Evolutionary conservation across 2,329 filamentous ascomycete species (phyloP), one percentile per base, ranked within the genome.

Genomic region (Pseudocercospora cruenta): DNA sequence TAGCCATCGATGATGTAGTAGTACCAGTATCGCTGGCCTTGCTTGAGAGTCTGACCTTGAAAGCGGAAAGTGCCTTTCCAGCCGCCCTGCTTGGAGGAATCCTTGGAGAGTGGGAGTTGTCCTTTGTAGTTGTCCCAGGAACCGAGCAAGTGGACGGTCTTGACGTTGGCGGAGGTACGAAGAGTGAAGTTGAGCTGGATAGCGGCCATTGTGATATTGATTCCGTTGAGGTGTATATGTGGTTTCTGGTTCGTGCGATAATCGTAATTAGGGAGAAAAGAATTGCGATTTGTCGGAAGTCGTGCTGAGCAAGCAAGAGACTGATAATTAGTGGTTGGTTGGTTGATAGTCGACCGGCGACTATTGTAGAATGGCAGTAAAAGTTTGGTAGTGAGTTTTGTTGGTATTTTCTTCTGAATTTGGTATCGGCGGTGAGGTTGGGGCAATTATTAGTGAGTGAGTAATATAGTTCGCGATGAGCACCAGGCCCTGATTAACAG

Each of bases 1-100:
- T 97, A 97, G 75, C 95, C 95, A 81, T 99, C 95, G 81, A 98
- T 95, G 89, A 98, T 97, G 87, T 97, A 99, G 89, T 99, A 99
- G 90, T 98, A 99, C 95, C 95, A 99, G 89, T 98, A 98, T 79
- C 94, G 90, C 80, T 92, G 89, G 79, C 94, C 93, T 75, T 92
- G 86, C 85, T 94, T 90, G 75, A 98, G 87, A 67, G 92, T 94
- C 69, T 88, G 83, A 79, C 90, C 91, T 83, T 95, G 91, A 84
- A 99, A 97, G 83, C 93, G 91, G 86, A 99, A 97, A 77, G 93
- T 96, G 78, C 94, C 95, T 80, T 94, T 92, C 93, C 94, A 98
- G 74, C 91, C 91, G 78, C 93, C 93, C 64, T 91, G 88, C 86
- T 97, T 97, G 72, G 68, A 71, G 58, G 90, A 87, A 77, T 97